phyloP scores from a whole-genome alignment of 306 rosid species.

The Purshia tridentata region DNA sequence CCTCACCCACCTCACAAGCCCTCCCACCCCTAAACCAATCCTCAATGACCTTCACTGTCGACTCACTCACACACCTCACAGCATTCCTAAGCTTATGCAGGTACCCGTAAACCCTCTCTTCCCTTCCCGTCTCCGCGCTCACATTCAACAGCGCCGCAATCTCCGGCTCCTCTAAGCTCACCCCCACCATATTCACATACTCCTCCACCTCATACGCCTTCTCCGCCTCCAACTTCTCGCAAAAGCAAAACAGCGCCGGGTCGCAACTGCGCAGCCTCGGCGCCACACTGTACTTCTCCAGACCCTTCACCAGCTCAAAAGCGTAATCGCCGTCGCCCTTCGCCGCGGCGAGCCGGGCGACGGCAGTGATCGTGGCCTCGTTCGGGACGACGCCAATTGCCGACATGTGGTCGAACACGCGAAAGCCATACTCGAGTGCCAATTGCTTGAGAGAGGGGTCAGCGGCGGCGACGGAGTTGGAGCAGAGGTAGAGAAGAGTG shows the following conservation, averaged over 20 bases:
- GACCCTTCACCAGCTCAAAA: constrained; percentile 53
- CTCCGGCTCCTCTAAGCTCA: constrained; percentile 65
- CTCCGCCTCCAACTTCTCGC: constrained; percentile 57
- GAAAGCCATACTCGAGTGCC: constrained; percentile 60
- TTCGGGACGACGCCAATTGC: constrained; percentile 46
- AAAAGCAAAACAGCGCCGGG: constrained; percentile 67
- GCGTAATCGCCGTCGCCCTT: constrained; percentile 62
- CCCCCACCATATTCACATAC: constrained; percentile 48
- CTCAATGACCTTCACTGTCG: constrained; percentile 54
- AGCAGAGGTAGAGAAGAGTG: constrained; percentile 83
- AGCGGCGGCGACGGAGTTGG: constrained; percentile 39
- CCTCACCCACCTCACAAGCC: constrained; percentile 52
- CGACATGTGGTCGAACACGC: constrained; percentile 56
- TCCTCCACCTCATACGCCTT: constrained; percentile 79
- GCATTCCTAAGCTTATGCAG: constrained; percentile 67
- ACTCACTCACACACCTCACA: constrained; percentile 55
- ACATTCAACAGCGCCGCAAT: constrained; percentile 64
- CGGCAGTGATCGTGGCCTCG: constrained; percentile 77
- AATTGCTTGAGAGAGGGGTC: constrained; percentile 38
- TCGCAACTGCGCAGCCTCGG: constrained; percentile 73
- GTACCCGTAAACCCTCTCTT: constrained; percentile 64
- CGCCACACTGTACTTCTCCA: constrained; percentile 36
- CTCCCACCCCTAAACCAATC: constrained; percentile 62
- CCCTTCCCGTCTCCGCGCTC: constrained; percentile 52
- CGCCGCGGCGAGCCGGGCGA: constrained; percentile 70